phyloP scores from a whole-genome alignment of 352 stramenopile genomes.

The Pythium grandisporangium region DNA sequence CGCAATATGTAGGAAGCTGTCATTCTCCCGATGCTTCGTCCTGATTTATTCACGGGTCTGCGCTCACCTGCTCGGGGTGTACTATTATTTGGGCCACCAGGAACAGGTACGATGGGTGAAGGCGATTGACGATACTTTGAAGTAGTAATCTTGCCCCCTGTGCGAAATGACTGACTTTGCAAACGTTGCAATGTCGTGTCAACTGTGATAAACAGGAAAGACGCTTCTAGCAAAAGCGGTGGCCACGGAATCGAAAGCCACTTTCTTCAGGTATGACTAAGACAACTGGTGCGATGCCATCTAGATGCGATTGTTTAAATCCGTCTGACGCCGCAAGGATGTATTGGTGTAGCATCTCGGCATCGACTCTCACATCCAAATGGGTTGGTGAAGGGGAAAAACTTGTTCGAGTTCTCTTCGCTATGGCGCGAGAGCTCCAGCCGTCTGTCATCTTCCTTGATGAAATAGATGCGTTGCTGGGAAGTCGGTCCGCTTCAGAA shows the following conservation, averaged over 20 bases:
- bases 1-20: slow-evolving; percentile 86
- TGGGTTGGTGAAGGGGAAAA: slow-evolving; percentile 93
- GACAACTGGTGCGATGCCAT: background rate
- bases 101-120: slow-evolving; percentile 39
- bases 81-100: slow-evolving; percentile 73
- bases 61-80: slow-evolving; percentile 58
- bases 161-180: background rate
- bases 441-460: slow-evolving; percentile 87
- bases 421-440: slow-evolving; percentile 79
- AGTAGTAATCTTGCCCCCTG: no score
- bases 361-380: slow-evolving; percentile 84
- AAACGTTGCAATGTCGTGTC: no score
- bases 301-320: slow-evolving; percentile 2
- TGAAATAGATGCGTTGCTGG: slow-evolving; percentile 83
- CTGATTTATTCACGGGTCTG: slow-evolving; percentile 78
- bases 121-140: no score
- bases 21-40: slow-evolving; percentile 73
- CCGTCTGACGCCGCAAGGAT: no score
- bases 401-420: slow-evolving; percentile 90
- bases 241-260: slow-evolving; percentile 73
- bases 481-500: slow-evolving; percentile 59
- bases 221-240: slow-evolving; percentile 78
- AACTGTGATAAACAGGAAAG: slow-evolving; percentile 66
- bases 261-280: slow-evolving; percentile 60
- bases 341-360: slow-evolving; percentile 56